Conservation (phyloP, 1,284 basidiomycete genomes). For the Papiliotrema terrestris region DNA sequence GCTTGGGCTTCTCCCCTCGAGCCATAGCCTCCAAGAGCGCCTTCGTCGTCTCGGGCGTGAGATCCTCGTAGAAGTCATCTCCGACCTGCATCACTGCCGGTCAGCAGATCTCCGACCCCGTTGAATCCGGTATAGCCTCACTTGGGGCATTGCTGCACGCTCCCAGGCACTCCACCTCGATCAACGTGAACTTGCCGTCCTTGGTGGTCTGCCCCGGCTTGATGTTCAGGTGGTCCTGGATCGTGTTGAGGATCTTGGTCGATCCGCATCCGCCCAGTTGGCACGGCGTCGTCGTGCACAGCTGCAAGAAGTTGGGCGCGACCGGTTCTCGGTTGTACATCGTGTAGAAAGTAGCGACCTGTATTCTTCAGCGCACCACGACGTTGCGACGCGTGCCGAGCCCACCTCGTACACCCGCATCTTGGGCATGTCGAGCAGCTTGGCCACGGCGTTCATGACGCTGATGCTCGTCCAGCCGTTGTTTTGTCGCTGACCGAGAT, state of each 20-base stretch:
- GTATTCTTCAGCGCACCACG: background rate
- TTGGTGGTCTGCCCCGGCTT: slow-evolving; percentile 86
- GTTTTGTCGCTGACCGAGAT: slow-evolving; percentile 96
- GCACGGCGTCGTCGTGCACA: slow-evolving; percentile 98
- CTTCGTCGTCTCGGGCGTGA: slow-evolving; percentile 86
- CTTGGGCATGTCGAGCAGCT: slow-evolving; percentile 86
- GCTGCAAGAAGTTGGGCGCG: slow-evolving; percentile 90
- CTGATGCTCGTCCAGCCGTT: slow-evolving; percentile 98
- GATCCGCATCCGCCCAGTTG: slow-evolving; percentile 85
- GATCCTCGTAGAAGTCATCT: slow-evolving; percentile 98
- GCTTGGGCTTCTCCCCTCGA: slow-evolving; percentile 80
- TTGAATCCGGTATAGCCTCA: slow-evolving; percentile 13
- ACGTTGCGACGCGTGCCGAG: too few relatives aligned
- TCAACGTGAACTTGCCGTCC: slow-evolving; percentile 94
- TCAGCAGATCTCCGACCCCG: background rate
- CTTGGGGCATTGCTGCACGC: slow-evolving; percentile 98
- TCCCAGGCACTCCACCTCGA: slow-evolving; percentile 98
- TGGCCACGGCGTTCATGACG: slow-evolving; percentile 97
- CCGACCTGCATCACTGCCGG: slow-evolving; percentile 79
- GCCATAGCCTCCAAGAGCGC: slow-evolving; percentile 81
- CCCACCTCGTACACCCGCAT: slow-evolving; percentile 93
- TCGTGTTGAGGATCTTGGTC: slow-evolving; percentile 81
- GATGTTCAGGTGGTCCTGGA: slow-evolving; percentile 77
- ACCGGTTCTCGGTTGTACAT: slow-evolving; percentile 99
- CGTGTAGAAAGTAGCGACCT: slow-evolving; percentile 96